Evolutionary conservation across 1,284 basidiomycete genomes (phyloP).

Genomic region (Tilletia walkeri): DNA sequence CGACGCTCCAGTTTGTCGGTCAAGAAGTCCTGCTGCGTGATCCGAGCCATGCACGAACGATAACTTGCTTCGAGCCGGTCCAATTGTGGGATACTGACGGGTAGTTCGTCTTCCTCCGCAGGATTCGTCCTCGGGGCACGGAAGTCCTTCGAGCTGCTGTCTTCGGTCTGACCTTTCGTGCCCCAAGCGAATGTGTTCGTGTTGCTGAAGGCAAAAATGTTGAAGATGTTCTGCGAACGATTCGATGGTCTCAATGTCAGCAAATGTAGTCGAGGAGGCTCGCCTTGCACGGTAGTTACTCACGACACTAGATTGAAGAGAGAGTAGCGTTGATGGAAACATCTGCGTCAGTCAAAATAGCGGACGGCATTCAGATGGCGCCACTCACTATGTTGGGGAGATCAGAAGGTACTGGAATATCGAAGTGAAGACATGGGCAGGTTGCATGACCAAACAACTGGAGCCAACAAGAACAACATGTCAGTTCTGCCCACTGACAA

Average conservation of each 20-base stretch:
- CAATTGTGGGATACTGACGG: slow-evolving; percentile 7
- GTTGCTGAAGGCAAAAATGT: slow-evolving; percentile 19
- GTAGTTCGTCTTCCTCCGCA: slow-evolving; percentile 9
- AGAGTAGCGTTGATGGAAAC: background rate
- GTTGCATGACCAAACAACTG: slow-evolving; percentile 9
- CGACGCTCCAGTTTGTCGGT: slow-evolving; percentile 9
- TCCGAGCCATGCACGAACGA: slow-evolving; percentile 13
- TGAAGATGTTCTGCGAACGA: slow-evolving; percentile 14
- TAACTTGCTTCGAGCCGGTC: slow-evolving; percentile 9
- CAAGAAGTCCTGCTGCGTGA: slow-evolving; percentile 14
- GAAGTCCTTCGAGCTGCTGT: slow-evolving; percentile 14
- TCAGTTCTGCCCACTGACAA: background rate
- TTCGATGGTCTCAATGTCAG: background rate
- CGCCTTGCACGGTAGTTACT: background rate
- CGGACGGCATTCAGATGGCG: background rate
- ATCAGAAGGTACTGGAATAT: slow-evolving; percentile 1
- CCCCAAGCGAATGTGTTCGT: slow-evolving; percentile 15
- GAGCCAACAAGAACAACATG: background rate
- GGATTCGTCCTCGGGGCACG: background rate
- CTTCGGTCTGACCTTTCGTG: slow-evolving; percentile 14
- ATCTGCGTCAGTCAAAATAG: background rate
- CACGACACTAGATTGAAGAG: background rate
- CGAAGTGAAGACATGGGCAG: slow-evolving; percentile 10
- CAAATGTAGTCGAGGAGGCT: background rate
- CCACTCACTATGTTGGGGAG: slow-evolving; percentile 17